These are phyloP conservation scores for Polytrichum commune DNA, from an alignment of 225 moss, liverwort and hornwort genomes.

Conservation along the genomic window DNA sequence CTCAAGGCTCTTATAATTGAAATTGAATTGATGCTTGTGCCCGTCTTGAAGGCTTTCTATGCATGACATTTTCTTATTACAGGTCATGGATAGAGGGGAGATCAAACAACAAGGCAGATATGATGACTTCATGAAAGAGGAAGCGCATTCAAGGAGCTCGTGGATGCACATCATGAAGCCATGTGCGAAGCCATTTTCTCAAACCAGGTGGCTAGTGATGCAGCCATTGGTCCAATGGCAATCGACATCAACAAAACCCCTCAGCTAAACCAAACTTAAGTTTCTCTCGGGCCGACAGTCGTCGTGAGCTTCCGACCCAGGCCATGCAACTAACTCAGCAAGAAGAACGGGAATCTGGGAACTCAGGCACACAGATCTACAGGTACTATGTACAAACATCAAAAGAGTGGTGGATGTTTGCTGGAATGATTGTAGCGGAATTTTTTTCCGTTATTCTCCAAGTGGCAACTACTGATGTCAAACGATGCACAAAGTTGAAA, in stretches of 20 bases:
- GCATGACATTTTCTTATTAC: not conserved
- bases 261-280: not conserved
- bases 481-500: no score
- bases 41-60: not conserved
- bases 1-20: no score
- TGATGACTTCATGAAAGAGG: constrained; percentile 8
- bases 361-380: constrained; percentile 18
- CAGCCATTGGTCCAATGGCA: not conserved
- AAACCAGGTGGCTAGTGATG: not conserved
- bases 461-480: constrained; percentile 15
- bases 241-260: not conserved
- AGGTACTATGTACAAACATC: constrained; percentile 14
- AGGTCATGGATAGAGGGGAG: constrained; percentile 5
- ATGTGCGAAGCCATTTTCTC: constrained; percentile 4
- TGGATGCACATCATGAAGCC: constrained; percentile 4
- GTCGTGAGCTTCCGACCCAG: constrained; percentile 11
- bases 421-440: constrained; percentile 15
- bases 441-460: constrained; percentile 28
- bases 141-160: constrained; percentile 7
- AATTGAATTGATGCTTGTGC: no score
- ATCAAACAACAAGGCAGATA: constrained; percentile 14
- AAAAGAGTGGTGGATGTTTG: constrained; percentile 21
- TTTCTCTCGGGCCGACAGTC: not conserved
- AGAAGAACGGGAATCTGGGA: constrained; percentile 35
- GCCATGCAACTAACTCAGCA: constrained; percentile 20